These are phyloP conservation scores for Karstenula rhodostoma DNA, from an alignment of 2,329 filamentous ascomycete genomes.

Conservation along the genomic window DNA sequence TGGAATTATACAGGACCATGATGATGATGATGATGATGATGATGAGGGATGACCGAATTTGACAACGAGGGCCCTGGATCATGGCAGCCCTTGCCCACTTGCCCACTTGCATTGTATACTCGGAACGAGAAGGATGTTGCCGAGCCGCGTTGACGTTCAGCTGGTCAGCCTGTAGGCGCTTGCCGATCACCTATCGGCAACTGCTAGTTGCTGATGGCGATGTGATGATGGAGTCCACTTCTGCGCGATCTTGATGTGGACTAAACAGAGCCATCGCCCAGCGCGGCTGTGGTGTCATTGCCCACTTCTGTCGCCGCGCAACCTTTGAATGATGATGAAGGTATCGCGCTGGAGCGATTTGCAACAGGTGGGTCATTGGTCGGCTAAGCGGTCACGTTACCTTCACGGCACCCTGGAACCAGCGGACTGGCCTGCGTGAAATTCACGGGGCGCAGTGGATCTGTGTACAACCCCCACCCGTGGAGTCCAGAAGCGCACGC, in stretches of 20 bases:
- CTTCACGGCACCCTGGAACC: background rate
- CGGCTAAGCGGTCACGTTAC: constrained; percentile 15
- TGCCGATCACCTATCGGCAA: too few relatives aligned
- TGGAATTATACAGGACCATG: background rate
- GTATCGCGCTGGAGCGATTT: background rate
- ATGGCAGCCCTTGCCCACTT: constrained; percentile 8
- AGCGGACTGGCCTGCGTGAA: background rate
- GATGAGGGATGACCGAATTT: background rate
- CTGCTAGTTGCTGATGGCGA: constrained; percentile 17
- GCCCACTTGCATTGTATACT: background rate
- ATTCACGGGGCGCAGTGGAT: background rate
- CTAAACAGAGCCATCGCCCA: constrained; percentile 6
- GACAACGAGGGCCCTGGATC: background rate
- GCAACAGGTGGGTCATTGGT: constrained; percentile 1
- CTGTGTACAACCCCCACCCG: constrained; percentile 11
- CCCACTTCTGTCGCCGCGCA: constrained; percentile 13
- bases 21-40: constrained; percentile 10
- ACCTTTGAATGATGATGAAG: constrained; percentile 4
- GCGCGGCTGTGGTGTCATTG: constrained; percentile 19
- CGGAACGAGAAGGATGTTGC: constrained; percentile 6
- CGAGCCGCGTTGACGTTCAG: constrained; percentile 26
- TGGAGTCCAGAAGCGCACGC: constrained; percentile 17
- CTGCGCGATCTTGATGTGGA: background rate
- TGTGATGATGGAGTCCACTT: constrained; percentile 12
- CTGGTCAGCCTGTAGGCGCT: constrained; percentile 32